Evolutionary conservation across 73 alveolate species (phyloP).

Genomic region (Tetrahymena malaccensis): DNA sequence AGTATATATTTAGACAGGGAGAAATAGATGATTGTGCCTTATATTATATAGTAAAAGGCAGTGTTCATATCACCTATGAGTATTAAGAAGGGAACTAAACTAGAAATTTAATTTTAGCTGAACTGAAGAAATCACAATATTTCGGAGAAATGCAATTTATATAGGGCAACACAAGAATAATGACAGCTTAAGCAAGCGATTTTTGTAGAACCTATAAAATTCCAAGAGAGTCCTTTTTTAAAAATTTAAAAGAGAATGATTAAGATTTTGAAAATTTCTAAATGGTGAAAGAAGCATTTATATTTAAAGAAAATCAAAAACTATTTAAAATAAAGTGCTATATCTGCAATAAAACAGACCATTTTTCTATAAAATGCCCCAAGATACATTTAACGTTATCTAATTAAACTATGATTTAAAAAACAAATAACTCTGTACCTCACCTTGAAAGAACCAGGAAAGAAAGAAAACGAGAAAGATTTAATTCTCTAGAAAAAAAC

Average conservation of each 20-base stretch:
- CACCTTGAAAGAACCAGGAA: neutral
- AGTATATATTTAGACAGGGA: neutral
- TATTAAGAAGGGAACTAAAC: neutral
- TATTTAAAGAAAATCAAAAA: neutral
- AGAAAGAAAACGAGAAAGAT: neutral
- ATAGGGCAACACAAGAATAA: neutral
- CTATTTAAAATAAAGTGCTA: neutral
- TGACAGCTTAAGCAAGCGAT: neutral
- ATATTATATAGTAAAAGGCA: neutral
- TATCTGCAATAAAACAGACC: neutral
- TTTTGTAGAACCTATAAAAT: neutral
- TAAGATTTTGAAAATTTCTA: neutral
- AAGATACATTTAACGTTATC: neutral
- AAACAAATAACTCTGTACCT: neutral
- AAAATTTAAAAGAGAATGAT: neutral
- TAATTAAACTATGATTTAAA: neutral
- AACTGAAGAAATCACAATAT: neutral
- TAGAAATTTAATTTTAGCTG: neutral
- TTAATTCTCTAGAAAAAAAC: neutral
- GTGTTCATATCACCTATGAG: neutral
- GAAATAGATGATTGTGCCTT: neutral
- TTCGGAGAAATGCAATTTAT: neutral
- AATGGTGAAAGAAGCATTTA: neutral
- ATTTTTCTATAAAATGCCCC: neutral
- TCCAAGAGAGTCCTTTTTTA: neutral